Evolutionary conservation across 306 rosid species (phyloP), one percentile per base, ranked within the genome.

Genomic region (Inga laurina): DNA sequence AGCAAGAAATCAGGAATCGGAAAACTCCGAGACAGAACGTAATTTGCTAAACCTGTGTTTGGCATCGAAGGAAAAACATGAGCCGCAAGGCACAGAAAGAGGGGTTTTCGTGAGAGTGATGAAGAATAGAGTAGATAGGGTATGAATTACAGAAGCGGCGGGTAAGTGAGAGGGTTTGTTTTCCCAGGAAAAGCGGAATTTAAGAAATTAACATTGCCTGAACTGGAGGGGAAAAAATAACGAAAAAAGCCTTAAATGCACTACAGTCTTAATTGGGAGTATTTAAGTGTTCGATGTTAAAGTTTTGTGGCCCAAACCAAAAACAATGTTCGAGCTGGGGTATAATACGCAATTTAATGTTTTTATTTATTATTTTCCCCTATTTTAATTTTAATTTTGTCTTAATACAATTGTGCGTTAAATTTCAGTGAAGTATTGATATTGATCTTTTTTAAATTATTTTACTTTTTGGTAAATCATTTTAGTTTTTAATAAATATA

Each of bases 81-180:
- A 59, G 24, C 5, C 66, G 66, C 10, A 19, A 7, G 37, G 30
- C 22, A 35, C n/a, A 18, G 46, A 48, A 43, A 19, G 45, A 27
- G 5, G 21, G 21, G 11, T 7, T 34, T 65, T 32, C 4, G 30
- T 27, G 43, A 39, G 44, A 34, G 65, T 35, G 22, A 44, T 32
- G 34, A 32, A 32, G 34, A 32, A 32, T 32, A 32, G 0, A 4
- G 11, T 2, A 54, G 22, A 19, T 56, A 54, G 65, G 65, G 48
- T 37, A 69, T 66, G 76, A 78, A 69, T 79, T 79, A 75, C 24
- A 21, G 81, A 73, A 76, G 78, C 86, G 65, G 67, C 13, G 69
- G 34, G 46, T 69, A 39, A 62, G 44, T 35, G 59, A 24, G 69
- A 22, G 9, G 10, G 3, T 12, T 24, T 30, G 21, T 19, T 68